Evolutionary conservation across 1,284 basidiomycete genomes (phyloP), one percentile per base, ranked within the genome.

Genomic region (Inonotus hispidus): DNA sequence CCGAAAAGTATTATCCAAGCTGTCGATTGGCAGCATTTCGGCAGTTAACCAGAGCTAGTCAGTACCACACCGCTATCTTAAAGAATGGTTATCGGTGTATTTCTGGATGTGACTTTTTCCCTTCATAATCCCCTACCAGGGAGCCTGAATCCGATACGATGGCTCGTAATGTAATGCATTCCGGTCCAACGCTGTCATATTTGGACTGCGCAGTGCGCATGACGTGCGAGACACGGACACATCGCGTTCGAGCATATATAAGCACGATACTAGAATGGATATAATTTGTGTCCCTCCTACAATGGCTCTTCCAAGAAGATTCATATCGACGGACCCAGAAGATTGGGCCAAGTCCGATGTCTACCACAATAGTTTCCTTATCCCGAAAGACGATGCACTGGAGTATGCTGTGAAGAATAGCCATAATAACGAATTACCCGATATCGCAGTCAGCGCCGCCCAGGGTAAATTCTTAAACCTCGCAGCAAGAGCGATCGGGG

Each of bases 381-480:
- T 82, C 49, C 67, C 68, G 1, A 63, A 73, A 37, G 81, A 84
- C 63, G 72, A 75, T 13, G 69, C 71, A 14, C 73, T 85, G 39
- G 78, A 82, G 11, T 69, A 71, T 11, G 75, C 75, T 0, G 66
- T 76, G 38, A 71, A 75, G 67, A 77, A 79, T 58, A 79, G 74
- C 68, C 66, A 59, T 2, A 74, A 73, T 7, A 71, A 79, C 41
- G 81, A 76, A 3, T 70, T 85, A 4, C 79, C 79, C 2, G 73
- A 79, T 38, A 84, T 85, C 50, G 77, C 80, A 7, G 82, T 85
- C 53, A 79, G 76, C 57, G 68, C 76, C 4, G 76, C 80, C 0
- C 82, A 86, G 67, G 85, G 82, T 19, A 85, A 83, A 68, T 76
- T 82, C 61, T 66, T 85, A 54, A 72, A 80, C 62, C 75, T 86